Evolutionary conservation across 2,329 filamentous ascomycete genomes (phyloP).

Genomic region (Dactylonectria estremocensis): DNA sequence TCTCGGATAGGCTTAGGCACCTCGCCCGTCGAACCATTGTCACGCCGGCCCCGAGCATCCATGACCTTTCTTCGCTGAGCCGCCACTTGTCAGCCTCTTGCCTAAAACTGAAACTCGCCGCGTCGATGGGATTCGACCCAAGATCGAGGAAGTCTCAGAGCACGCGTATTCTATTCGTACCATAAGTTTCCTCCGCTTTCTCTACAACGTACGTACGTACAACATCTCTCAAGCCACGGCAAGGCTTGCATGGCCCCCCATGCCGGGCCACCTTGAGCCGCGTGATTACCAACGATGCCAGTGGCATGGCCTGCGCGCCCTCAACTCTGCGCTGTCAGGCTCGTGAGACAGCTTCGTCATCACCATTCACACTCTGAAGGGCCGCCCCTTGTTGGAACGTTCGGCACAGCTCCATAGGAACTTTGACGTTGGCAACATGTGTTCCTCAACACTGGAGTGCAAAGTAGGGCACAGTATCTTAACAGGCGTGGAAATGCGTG

Average conservation of each 20-base stretch:
- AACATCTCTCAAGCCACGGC: constrained; percentile 18
- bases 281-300: constrained; percentile 28
- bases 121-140: constrained; percentile 36
- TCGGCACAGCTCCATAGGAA: not conserved
- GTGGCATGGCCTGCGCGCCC: constrained; percentile 24
- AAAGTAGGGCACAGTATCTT: constrained; percentile 3
- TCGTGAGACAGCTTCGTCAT: constrained; percentile 17
- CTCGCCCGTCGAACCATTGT: constrained; percentile 43
- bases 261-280: constrained; percentile 26
- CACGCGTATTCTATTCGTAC: constrained; percentile 26
- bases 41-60: constrained; percentile 33
- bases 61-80: constrained; percentile 29
- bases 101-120: constrained; percentile 49
- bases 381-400: constrained; percentile 6
- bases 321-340: constrained; percentile 25
- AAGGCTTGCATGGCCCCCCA: constrained; percentile 22
- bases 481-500: constrained; percentile 17
- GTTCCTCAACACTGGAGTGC: not conserved
- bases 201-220: not conserved
- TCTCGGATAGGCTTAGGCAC: constrained; percentile 33
- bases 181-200: constrained; percentile 25
- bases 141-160: constrained; percentile 36
- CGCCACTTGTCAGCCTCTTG: constrained; percentile 35
- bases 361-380: constrained; percentile 3
- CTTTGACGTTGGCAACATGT: constrained; percentile 1